Evolutionary conservation across 208 protist species (phyloP).

Genomic region (Crithidia sp.): DNA sequence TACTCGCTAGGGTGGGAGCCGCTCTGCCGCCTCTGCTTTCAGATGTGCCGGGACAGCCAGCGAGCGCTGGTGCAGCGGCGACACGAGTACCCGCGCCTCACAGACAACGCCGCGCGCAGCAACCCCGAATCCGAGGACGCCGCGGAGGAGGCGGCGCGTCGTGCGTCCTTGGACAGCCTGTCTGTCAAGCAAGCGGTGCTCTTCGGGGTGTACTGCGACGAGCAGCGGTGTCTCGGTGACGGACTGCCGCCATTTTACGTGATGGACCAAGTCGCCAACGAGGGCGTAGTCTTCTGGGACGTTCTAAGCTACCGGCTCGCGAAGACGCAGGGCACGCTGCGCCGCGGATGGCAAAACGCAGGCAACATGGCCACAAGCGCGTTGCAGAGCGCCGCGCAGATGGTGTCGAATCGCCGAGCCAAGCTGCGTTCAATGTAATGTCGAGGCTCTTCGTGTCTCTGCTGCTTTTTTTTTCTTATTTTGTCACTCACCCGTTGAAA

Average conservation of each 20-base stretch:
- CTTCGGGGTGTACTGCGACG: conserved; percentile 32
- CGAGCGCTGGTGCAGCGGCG: conserved; percentile 22
- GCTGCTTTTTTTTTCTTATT: not conserved
- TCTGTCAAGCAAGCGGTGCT: conserved; percentile 40
- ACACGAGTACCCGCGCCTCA: conserved; percentile 20
- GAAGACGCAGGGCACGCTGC: conserved; percentile 26
- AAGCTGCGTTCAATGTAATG: not conserved
- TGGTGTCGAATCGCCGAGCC: conserved; percentile 13
- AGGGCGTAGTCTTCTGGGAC: conserved; percentile 26
- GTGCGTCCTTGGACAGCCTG: conserved; percentile 14
- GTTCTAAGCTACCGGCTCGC: conserved; percentile 26
- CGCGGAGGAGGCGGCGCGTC: conserved; percentile 3
- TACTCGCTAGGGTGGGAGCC: conserved; percentile 68
- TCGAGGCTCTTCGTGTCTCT: not conserved
- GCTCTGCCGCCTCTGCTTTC: conserved; percentile 59
- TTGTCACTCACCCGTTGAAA: not conserved
- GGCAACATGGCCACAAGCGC: conserved; percentile 16
- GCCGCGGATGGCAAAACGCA: conserved; percentile 29
- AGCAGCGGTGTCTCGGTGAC: conserved; percentile 25
- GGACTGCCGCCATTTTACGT: conserved; percentile 38
- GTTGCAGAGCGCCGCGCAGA: conserved; percentile 23
- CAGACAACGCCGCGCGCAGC: conserved; percentile 2
- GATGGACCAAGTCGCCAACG: conserved; percentile 14
- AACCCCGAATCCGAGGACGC: conserved; percentile 5
- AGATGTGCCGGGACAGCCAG: conserved; percentile 46